Evolutionary conservation across 1,139 yeast species (phyloP), one percentile per base, ranked within the genome.

Genomic region (Arxiozyma telluris): DNA sequence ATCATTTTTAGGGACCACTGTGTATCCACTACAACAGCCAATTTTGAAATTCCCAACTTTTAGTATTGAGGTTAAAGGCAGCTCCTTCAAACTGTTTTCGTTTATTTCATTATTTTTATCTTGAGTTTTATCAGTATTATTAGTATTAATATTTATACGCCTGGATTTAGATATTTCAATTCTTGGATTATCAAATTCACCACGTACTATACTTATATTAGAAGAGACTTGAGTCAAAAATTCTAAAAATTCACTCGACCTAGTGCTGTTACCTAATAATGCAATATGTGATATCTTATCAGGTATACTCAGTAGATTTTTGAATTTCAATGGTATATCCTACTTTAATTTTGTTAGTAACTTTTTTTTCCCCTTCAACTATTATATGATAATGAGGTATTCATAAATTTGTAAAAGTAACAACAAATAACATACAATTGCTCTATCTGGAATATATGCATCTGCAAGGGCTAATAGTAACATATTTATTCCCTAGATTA

Each of bases 401-500:
- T 51, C 38, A 47, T 41, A 7, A 20, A 18, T 4, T 15, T 21
- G 38, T 22, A 22, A 11, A n/a, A 17, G 9, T 22, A 15, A 17
- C 3, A 7, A 23, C 22, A 41, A 41, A 20, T 17, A 34, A 62
- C 69, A 61, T 65, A 65, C 91, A 44, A 80, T 76, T 17, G 94
- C 85, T 61, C 98, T 74, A 58, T 89, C 93, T 0, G 98, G 98
- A 39, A 93, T 84, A 68, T 84, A 89, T 17, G 93, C 76, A 67
- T 93, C 98, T 11, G 96, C 96, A 60, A 91, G 81, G 9, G 95
- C 94, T 50, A 93, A 76, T n/a, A 93, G 80, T 52, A 93, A 76
- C 97, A 90, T 90, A 27, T 15, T 58, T 15, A 9, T 15, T 22
- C 20, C 18, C 20, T n/a, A 23, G 12, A 23, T 2, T 12, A 3